phyloP scores from a whole-genome alignment of 2,329 filamentous ascomycete species.

The Pseudogymnoascus sp. region DNA sequence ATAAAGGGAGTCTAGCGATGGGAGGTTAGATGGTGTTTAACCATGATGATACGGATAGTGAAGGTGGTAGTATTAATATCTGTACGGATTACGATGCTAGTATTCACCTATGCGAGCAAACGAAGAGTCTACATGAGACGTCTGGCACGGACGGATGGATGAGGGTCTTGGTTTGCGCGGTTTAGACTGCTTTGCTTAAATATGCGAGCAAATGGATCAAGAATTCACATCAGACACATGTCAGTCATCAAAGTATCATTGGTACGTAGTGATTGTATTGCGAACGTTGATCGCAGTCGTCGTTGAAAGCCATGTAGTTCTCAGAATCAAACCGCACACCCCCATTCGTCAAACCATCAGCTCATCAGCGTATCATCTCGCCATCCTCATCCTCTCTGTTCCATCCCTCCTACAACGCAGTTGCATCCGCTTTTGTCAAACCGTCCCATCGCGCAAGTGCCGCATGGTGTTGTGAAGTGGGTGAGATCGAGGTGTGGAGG shows the following conservation, averaged over 20 bases:
- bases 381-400: not conserved
- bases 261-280: conserved; percentile 7
- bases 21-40: not conserved
- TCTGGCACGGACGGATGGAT: not conserved
- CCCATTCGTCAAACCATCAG: not conserved
- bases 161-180: not conserved
- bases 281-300: conserved; percentile 8
- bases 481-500: not conserved
- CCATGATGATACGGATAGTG: not conserved
- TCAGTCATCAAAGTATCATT: not conserved
- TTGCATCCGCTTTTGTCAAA: not conserved
- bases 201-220: not conserved
- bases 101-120: not conserved
- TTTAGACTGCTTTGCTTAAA: not conserved
- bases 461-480: not conserved
- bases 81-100: not conserved
- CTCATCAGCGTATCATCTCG: not conserved
- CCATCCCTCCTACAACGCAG: not conserved
- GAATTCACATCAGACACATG: not conserved
- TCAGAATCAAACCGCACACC: conserved; percentile 4
- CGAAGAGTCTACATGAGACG: not conserved
- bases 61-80: not conserved
- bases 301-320: conserved; percentile 1
- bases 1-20: not conserved
- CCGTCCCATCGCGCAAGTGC: not conserved